Percentiles rank a stretch among this genome's conserved stretches.
Evolutionary conservation across 148 eudicot genomes (phyloP).

Genomic region (Diospyros kaki): DNA sequence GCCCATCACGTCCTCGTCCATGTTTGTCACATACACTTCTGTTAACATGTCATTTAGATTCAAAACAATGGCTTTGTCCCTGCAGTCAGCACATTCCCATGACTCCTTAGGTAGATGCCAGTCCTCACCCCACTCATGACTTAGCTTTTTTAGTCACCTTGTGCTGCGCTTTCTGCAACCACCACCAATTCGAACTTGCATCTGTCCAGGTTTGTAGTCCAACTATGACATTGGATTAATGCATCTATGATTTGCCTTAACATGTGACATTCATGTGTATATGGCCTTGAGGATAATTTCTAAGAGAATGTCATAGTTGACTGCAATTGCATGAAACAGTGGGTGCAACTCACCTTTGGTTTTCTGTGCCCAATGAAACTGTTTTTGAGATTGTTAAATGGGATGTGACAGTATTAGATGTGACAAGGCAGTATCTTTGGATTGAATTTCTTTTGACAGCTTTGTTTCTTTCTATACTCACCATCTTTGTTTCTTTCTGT

Average conservation of each 20-base stretch:
- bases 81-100: not conserved
- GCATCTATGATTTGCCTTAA: too few relatives aligned
- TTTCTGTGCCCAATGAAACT: not conserved
- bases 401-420: not conserved
- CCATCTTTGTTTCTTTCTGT: not conserved
- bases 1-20: too few relatives aligned
- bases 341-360: not conserved
- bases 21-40: not conserved
- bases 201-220: not conserved
- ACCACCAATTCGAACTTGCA: not conserved
- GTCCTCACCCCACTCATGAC: not conserved
- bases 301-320: too few relatives aligned
- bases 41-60: not conserved
- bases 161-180: not conserved
- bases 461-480: conserved; percentile 1
- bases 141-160: too few relatives aligned
- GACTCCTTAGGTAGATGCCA: not conserved
- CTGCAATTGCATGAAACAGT: not conserved
- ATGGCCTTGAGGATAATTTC: too few relatives aligned
- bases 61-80: not conserved
- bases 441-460: not conserved
- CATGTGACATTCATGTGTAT: too few relatives aligned
- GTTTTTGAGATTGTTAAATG: not conserved
- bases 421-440: not conserved
- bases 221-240: too few relatives aligned